phyloP scores from a whole-genome alignment of 1,284 basidiomycete species.

The Austroboletus niveus region DNA sequence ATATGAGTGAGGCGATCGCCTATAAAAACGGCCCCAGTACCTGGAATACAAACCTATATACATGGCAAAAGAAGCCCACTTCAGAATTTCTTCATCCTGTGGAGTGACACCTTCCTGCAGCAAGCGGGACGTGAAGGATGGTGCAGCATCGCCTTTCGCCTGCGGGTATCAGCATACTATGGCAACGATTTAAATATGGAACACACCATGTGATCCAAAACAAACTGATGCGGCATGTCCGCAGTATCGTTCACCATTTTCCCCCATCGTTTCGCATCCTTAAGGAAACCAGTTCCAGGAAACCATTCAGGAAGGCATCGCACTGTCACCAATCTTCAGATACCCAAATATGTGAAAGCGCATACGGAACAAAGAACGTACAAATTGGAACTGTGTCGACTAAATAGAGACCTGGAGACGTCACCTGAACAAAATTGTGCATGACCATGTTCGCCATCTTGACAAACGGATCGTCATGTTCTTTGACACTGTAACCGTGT shows the following conservation, averaged over 20 bases:
- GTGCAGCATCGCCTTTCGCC: slow-evolving; percentile 37
- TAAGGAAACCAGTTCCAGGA: slow-evolving; percentile 43
- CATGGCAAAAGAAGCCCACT: slow-evolving; percentile 13
- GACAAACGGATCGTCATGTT: no score
- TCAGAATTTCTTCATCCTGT: slow-evolving; percentile 16
- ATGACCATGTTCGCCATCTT: slow-evolving; percentile 18
- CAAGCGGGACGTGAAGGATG: slow-evolving; percentile 35
- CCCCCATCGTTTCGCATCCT: slow-evolving; percentile 37
- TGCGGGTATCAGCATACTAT: slow-evolving; percentile 13
- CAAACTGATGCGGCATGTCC: slow-evolving; percentile 6
- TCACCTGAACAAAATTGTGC: slow-evolving; percentile 10
- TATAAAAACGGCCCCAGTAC: no score
- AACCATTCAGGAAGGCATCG: slow-evolving; percentile 41
- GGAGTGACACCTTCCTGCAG: slow-evolving; percentile 4
- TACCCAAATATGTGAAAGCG: not conserved
- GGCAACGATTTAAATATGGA: slow-evolving; percentile 4
- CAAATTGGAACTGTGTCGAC: slow-evolving; percentile 23
- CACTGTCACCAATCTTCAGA: slow-evolving; percentile 22
- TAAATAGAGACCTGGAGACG: slow-evolving; percentile 8
- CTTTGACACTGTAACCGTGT: slow-evolving; percentile 5
- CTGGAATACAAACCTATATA: slow-evolving; percentile 15
- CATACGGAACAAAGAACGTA: slow-evolving; percentile 19
- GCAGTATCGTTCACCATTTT: slow-evolving; percentile 9
- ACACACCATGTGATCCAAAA: slow-evolving; percentile 11
- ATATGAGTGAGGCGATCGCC: not conserved